Evolutionary conservation across 2,329 filamentous ascomycete species (phyloP).

Genomic region (Sarocladium kiliense): DNA sequence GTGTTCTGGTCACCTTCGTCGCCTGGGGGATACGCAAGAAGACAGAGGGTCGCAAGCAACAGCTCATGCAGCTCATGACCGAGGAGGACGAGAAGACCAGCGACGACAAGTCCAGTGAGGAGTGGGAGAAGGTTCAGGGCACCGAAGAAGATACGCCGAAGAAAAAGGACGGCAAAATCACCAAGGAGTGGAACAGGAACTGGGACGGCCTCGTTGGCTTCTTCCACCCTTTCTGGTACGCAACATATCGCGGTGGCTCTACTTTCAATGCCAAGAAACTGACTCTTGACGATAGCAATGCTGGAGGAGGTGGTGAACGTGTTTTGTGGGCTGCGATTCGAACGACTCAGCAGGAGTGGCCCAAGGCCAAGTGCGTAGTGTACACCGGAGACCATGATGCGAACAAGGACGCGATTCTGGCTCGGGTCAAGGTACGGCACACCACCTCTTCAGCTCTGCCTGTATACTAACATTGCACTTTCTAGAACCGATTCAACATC

Average conservation of each 20-base stretch:
- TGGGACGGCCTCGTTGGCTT: slow-evolving; percentile 90
- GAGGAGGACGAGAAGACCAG: slow-evolving; percentile 34
- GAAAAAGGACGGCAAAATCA: slow-evolving; percentile 23
- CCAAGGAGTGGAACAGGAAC: slow-evolving; percentile 36
- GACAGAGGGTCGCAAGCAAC: slow-evolving; percentile 55
- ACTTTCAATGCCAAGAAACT: background rate
- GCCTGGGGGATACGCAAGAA: slow-evolving; percentile 60
- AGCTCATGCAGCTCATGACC: slow-evolving; percentile 49
- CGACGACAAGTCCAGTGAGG: slow-evolving; percentile 44
- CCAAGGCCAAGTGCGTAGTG: slow-evolving; percentile 81
- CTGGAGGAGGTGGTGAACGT: slow-evolving; percentile 89
- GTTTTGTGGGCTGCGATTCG: slow-evolving; percentile 95
- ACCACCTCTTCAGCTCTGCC: no score
- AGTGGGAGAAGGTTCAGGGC: slow-evolving; percentile 65
- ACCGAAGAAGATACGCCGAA: slow-evolving; percentile 33
- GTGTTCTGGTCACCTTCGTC: slow-evolving; percentile 21
- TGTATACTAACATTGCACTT: background rate
- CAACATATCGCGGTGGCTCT: no score
- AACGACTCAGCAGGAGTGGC: slow-evolving; percentile 84
- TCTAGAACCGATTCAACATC: slow-evolving; percentile 84
- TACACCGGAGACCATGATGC: slow-evolving; percentile 95
- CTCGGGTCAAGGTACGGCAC: slow-evolving; percentile 61
- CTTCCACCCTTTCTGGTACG: slow-evolving; percentile 95
- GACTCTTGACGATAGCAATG: slow-evolving; percentile 59
- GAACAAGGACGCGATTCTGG: slow-evolving; percentile 72